These are phyloP conservation scores for Aplosporella prunicola DNA, from an alignment of 2,329 filamentous ascomycete genomes.

Conservation along the genomic window DNA sequence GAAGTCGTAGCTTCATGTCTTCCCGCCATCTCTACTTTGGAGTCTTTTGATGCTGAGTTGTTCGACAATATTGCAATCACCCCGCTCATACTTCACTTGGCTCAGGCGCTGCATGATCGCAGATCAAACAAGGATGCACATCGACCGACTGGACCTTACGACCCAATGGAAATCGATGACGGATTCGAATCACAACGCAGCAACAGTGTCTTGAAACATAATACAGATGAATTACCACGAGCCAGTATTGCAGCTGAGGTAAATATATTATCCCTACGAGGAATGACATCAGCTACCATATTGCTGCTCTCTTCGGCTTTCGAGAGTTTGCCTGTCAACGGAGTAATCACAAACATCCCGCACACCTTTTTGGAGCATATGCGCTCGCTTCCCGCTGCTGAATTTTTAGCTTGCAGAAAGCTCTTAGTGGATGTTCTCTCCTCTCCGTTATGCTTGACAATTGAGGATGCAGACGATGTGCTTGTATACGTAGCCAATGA, in stretches of 20 bases:
- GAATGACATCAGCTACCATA: slow-evolving; percentile 9
- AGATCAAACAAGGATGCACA: slow-evolving; percentile 22
- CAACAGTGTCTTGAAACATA: slow-evolving; percentile 29
- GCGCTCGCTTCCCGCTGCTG: slow-evolving; percentile 8
- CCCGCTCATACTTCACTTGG: slow-evolving; percentile 23
- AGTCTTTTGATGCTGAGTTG: slow-evolving; percentile 11
- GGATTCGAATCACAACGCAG: slow-evolving; percentile 53
- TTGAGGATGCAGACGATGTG: slow-evolving; percentile 33
- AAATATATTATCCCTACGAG: neutral
- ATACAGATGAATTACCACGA: slow-evolving; percentile 33
- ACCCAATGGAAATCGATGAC: slow-evolving; percentile 59
- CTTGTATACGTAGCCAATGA: slow-evolving; percentile 37
- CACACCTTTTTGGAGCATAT: slow-evolving; percentile 12
- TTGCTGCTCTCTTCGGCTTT: slow-evolving; percentile 7
- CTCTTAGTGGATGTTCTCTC: slow-evolving; percentile 12
- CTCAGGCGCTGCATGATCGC: slow-evolving; percentile 22
- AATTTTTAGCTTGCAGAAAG: slow-evolving; percentile 13
- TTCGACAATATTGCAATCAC: slow-evolving; percentile 25
- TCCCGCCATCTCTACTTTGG: slow-evolving; percentile 19
- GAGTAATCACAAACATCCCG: slow-evolving; percentile 7
- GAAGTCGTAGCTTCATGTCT: slow-evolving; percentile 26
- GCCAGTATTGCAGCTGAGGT: slow-evolving; percentile 29
- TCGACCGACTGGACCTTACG: slow-evolving; percentile 35
- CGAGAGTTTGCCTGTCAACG: slow-evolving; percentile 2
- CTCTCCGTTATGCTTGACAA: slow-evolving; percentile 16